Base-by-base conservation (phyloP, 2,329 filamentous ascomycete genomes). In the Beauveria australis region DNA sequence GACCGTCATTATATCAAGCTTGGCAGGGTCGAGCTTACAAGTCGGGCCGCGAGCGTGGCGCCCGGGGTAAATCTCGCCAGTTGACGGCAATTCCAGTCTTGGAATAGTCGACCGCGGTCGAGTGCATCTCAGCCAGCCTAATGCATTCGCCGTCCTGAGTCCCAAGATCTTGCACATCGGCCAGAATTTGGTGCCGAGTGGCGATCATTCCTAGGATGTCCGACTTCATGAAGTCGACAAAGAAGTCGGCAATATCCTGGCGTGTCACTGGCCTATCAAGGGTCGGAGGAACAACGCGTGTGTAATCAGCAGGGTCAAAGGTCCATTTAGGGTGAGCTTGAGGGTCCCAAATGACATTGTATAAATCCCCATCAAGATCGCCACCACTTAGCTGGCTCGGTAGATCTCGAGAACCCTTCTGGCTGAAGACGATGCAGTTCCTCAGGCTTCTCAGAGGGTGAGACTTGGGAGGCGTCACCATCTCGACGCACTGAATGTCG, bases 301-400 rank as follows among this genome's bases (percentile, higher is more conserved):
- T 80, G 66, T 96, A 95, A 63, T 91, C 84, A 0, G 91, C 90
- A 0, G 91, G 83, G 1, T 3, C 0, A 19, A 78, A 83, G 0
- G 73, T 76, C 0, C 16, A n/a, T 8, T 65, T 33, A 0, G 81
- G 78, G 1, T 80, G 71, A 0, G 85, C 77, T 0, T 71, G 68
- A 0, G 72, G 66, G 66, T 95, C 90, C 79, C 83, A 94, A 51
- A 95, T 89, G 54, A 95, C 74, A 64, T 91, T 88, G 71, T 89
- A 96, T 0, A 90, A 74, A 70, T 96, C 92, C 0, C 91, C 91
- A 64, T 94, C 91, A 0, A 96, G 79, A 70, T 96, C 91, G 0
- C 91, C 91, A 1, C 91, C 91, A 57, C 88, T 88, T 0, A 96
- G 77, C 71, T 88, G 82, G 63, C 89, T 93, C 0, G 91, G 89